Evolutionary conservation across 75 land plant genomes (phyloP), one percentile per base, ranked within the genome.

Genomic region (Ceratopteris richardii): DNA sequence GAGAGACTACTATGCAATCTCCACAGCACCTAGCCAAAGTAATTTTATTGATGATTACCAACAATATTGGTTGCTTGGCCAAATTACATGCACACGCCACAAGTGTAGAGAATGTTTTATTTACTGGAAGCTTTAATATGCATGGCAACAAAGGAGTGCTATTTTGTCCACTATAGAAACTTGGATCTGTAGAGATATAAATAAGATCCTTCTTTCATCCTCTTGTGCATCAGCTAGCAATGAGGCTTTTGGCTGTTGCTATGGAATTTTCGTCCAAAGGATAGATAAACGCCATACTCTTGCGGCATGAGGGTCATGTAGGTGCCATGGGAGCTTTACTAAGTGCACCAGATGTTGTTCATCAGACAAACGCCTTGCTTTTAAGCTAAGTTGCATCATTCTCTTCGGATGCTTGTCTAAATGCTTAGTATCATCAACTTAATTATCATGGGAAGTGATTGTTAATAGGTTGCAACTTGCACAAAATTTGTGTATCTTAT

Each of bases 241-340:
- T 55, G 64, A 51, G 58, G 64, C 64, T 72, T 14, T 60, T 72
- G 40, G 29, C 75, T 31, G 75, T 72, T 27, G 75, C 75, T 5
- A 66, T 72, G 75, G 63, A 66, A 19, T 72, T 72, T 48, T 66
- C 70, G 69, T 72, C 75, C 41, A 66, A 72, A 68, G 75, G 75
- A 50, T 46, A 60, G 24, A 72, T 66, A 24, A 66, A 72, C 71
- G 75, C 75, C 52, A 53, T 72, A 26, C 67, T 72, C 62, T 61
- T 72, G 39, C 62, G 72, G 19, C 75, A 72, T 29, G 64, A 66
- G 55, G 75, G 75, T 1, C 75, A 72, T 72, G 75, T 64, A 33
- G 75, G 75, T 52, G 75, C 75, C 36, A 36, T 72, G 47, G 75
- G 75, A 28, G 75, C 75, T 22, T 43, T 72, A 48, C 43, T 71